A percentile compares a stretch with the other conserved stretches of the same genome.
Evolutionary conservation across 768 basidiomycete species (phyloP).

Genomic region (Ramaria rubella): DNA sequence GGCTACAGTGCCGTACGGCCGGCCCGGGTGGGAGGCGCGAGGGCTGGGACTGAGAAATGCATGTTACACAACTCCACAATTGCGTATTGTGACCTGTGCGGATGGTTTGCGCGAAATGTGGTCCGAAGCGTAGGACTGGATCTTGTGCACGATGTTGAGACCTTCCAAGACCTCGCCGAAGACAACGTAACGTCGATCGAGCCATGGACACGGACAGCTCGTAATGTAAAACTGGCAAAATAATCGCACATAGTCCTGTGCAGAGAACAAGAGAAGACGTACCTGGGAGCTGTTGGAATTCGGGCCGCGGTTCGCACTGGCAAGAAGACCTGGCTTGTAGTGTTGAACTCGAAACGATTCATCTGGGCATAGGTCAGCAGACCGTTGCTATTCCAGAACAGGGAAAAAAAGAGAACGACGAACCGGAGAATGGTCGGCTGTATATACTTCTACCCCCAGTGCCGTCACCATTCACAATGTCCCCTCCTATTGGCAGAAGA

Average conservation of each 20-base stretch:
- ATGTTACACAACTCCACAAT: slow-evolving; percentile 18
- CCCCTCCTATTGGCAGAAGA: slow-evolving; percentile 25
- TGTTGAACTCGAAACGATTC: slow-evolving; percentile 35
- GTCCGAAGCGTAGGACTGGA: slow-evolving; percentile 27
- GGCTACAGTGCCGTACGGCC: neutral
- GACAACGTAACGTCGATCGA: slow-evolving; percentile 37
- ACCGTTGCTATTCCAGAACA: neutral
- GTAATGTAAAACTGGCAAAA: slow-evolving; percentile 35
- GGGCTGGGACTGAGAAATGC: neutral
- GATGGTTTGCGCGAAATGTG: slow-evolving; percentile 24
- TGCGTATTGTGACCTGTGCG: slow-evolving; percentile 21
- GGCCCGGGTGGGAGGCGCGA: neutral
- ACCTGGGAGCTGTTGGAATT: slow-evolving; percentile 47
- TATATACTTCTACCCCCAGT: slow-evolving; percentile 26
- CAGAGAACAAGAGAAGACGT: slow-evolving; percentile 9
- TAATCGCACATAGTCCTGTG: neutral
- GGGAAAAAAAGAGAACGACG: neutral
- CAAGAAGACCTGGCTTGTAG: slow-evolving; percentile 35
- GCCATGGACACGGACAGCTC: slow-evolving; percentile 31
- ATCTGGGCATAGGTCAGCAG: slow-evolving; percentile 20
- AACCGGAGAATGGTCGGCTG: slow-evolving; percentile 6
- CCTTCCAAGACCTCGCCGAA: slow-evolving; percentile 39
- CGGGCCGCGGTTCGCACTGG: slow-evolving; percentile 46
- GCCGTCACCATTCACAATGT: slow-evolving; percentile 31
- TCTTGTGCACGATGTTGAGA: slow-evolving; percentile 31